Percentiles rank a stretch among this genome's conserved stretches.
Conservation (phyloP, 2,329 filamentous ascomycete species). For the Paraphoma sp. region DNA sequence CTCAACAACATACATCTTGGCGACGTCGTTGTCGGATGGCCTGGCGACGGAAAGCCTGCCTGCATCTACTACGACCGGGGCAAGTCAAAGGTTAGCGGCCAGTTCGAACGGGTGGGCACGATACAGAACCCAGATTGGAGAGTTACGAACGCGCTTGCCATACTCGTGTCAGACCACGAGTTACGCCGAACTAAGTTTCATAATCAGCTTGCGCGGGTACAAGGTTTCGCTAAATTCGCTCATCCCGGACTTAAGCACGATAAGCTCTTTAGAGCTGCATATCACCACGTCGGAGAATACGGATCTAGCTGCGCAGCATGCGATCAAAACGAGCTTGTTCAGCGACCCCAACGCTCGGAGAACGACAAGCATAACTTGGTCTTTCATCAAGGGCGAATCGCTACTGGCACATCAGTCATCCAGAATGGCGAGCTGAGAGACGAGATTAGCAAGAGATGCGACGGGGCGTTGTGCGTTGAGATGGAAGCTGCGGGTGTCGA, state of each 20-base stretch:
- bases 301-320: slow-evolving; percentile 4
- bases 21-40: slow-evolving; percentile 11
- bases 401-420: slow-evolving; percentile 10
- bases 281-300: slow-evolving; percentile 5
- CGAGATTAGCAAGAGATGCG: slow-evolving; percentile 7
- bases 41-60: slow-evolving; percentile 11
- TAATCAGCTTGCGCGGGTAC: slow-evolving; percentile 6
- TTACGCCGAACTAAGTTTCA: slow-evolving; percentile 1
- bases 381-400: slow-evolving; percentile 10
- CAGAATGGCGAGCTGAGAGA: slow-evolving; percentile 8
- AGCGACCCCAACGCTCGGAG: slow-evolving; percentile 4
- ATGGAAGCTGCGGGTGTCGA: slow-evolving; percentile 17
- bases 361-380: slow-evolving; percentile 2
- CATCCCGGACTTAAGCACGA: slow-evolving; percentile 8
- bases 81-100: slow-evolving; percentile 7
- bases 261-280: slow-evolving; percentile 7
- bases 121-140: slow-evolving; percentile 15
- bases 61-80: slow-evolving; percentile 11
- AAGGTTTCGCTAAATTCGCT: slow-evolving; percentile 1
- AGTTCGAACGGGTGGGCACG: slow-evolving; percentile 13
- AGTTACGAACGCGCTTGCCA: slow-evolving; percentile 8
- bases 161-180: slow-evolving; percentile 7
- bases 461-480: slow-evolving; percentile 13
- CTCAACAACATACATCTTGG: slow-evolving; percentile 15
- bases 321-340: slow-evolving; percentile 6